A percentile compares a stretch with the other conserved stretches of the same genome.
Conservation (phyloP, 768 basidiomycete genomes). For the Rhizopogon vinicolor region DNA sequence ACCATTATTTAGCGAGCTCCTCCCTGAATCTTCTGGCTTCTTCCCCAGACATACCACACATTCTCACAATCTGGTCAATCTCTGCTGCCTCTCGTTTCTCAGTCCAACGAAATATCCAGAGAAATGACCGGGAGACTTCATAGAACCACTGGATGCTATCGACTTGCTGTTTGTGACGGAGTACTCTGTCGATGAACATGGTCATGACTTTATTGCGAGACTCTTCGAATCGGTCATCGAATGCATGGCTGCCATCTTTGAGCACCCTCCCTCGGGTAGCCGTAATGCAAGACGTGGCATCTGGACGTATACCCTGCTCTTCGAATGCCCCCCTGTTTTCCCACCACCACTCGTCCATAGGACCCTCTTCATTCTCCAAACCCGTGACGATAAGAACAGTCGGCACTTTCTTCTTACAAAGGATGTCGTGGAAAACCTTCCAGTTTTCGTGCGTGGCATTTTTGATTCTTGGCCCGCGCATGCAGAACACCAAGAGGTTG, state of each 20-base stretch:
- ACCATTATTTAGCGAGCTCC: too few species aligned
- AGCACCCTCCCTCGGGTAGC: constrained; percentile 1
- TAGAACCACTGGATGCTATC: too few species aligned
- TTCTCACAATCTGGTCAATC: too few species aligned
- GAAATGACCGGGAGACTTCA: too few species aligned
- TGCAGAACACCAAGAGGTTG: constrained; percentile 36
- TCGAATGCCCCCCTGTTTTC: constrained; percentile 18
- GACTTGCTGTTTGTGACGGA: too few species aligned
- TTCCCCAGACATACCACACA: too few species aligned
- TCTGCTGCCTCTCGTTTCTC: too few species aligned
- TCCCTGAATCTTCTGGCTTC: too few species aligned
- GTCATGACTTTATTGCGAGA: neutral
- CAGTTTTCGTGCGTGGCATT: constrained; percentile 33
- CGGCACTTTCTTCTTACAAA: constrained; percentile 36
- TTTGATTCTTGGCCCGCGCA: constrained; percentile 35
- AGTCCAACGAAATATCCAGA: too few species aligned
- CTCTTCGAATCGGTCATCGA: constrained; percentile 4
- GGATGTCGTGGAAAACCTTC: constrained; percentile 33
- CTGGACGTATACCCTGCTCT: too few species aligned
- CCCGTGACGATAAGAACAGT: constrained; percentile 36
- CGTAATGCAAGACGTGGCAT: constrained; percentile 12
- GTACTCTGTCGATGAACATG: too few species aligned
- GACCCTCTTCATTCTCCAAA: constrained; percentile 28
- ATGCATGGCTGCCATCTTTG: neutral
- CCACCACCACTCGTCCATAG: constrained; percentile 31